These are phyloP conservation scores for Curvularia spicifera DNA, from an alignment of 2,329 filamentous ascomycete genomes.

Conservation along the genomic window DNA sequence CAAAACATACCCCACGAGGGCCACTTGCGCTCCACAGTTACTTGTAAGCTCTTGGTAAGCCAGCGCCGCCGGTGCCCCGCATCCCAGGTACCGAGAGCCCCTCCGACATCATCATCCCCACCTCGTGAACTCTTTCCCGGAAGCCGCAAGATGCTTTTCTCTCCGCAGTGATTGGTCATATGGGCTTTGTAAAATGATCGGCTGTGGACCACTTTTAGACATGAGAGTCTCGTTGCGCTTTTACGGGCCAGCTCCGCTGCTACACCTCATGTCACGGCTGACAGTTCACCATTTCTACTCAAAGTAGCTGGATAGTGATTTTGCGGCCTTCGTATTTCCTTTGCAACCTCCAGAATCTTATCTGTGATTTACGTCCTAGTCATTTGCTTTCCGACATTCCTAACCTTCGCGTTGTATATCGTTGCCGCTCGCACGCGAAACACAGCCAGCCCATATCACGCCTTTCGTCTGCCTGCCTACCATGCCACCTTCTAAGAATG, in stretches of 20 bases:
- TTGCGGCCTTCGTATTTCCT: neutral
- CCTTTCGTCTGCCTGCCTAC: neutral
- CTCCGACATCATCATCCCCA: constrained; percentile 19
- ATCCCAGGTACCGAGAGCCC: constrained; percentile 24
- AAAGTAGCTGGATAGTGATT: neutral
- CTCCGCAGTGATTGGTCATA: constrained; percentile 9
- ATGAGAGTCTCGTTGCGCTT: constrained; percentile 2
- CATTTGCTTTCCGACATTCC: neutral
- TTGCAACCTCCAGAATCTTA: neutral
- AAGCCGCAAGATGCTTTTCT: neutral
- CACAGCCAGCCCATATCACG: neutral
- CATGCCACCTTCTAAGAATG: constrained; percentile 7
- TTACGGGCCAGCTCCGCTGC: constrained; percentile 13
- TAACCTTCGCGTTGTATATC: neutral
- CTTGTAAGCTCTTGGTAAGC: constrained; percentile 25
- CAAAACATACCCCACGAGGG: neutral
- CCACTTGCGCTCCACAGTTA: neutral
- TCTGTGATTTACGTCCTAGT: neutral
- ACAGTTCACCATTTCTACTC: neutral
- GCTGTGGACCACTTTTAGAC: constrained; percentile 2
- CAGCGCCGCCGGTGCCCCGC: constrained; percentile 14
- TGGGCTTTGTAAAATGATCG: constrained; percentile 14
- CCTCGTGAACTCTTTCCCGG: constrained; percentile 19
- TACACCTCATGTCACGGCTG: neutral
- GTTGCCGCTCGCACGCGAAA: neutral